Percentiles rank a stretch among this genome's conserved stretches.
These are phyloP conservation scores for Monosporozyma unispora DNA, from an alignment of 805 yeast genomes.

Conservation along the genomic window DNA sequence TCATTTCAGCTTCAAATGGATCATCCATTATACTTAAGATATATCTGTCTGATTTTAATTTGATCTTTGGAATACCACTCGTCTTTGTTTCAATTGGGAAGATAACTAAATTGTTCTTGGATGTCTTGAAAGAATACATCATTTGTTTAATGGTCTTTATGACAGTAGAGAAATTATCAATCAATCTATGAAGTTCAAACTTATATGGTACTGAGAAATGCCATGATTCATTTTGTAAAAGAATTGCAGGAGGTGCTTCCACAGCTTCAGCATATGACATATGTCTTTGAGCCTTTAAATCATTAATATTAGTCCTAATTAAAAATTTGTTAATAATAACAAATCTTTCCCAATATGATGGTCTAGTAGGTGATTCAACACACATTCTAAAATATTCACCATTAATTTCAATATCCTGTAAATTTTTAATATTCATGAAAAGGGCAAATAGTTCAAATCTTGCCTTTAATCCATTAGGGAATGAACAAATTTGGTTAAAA, in stretches of 20 bases:
- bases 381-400: slow-evolving; percentile 36
- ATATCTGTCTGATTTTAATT: slow-evolving; percentile 46
- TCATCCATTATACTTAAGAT: slow-evolving; percentile 74
- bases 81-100: slow-evolving; percentile 32
- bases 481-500: slow-evolving; percentile 24
- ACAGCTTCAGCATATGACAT: slow-evolving; percentile 4
- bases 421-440: slow-evolving; percentile 13
- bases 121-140: slow-evolving; percentile 38
- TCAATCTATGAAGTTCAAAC: slow-evolving; percentile 65
- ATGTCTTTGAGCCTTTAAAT: slow-evolving; percentile 19
- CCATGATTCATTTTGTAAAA: slow-evolving; percentile 34
- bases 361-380: slow-evolving; percentile 43
- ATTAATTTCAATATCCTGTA: slow-evolving; percentile 16
- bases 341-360: slow-evolving; percentile 43
- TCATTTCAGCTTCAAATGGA: slow-evolving; percentile 74
- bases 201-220: slow-evolving; percentile 60
- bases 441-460: slow-evolving; percentile 37
- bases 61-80: slow-evolving; percentile 49
- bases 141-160: slow-evolving; percentile 60
- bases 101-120: slow-evolving; percentile 32
- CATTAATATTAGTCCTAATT: slow-evolving; percentile 24
- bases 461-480: slow-evolving; percentile 43
- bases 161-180: slow-evolving; percentile 66
- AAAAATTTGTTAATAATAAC: slow-evolving; percentile 32
- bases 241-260: slow-evolving; percentile 28